Evolutionary conservation across 768 basidiomycete genomes (phyloP).

Genomic region (Termitomyces sp.): DNA sequence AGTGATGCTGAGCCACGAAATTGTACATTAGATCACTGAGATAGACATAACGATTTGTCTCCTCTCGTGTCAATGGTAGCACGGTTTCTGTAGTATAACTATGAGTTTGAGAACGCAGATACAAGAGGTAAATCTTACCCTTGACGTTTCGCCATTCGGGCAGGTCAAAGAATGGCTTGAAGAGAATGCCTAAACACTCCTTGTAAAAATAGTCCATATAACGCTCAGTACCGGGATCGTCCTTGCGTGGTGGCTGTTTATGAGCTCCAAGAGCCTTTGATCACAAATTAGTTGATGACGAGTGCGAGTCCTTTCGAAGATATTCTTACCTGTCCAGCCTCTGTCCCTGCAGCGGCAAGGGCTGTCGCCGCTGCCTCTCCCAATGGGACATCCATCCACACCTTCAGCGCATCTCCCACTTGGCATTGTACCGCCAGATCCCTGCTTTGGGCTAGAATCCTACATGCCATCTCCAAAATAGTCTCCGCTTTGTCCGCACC

Average conservation of each 20-base stretch:
- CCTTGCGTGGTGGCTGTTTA: slow-evolving; percentile 53
- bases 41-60: slow-evolving; percentile 81
- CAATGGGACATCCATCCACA: slow-evolving; percentile 76
- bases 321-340: slow-evolving; percentile 25
- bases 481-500: slow-evolving; percentile 68
- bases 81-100: slow-evolving; percentile 38
- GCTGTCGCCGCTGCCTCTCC: slow-evolving; percentile 24
- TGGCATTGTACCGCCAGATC: slow-evolving; percentile 89
- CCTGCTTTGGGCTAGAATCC: slow-evolving; percentile 71
- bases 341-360: slow-evolving; percentile 30
- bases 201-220: slow-evolving; percentile 96
- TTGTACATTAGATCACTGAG: slow-evolving; percentile 89
- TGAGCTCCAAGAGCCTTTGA: slow-evolving; percentile 37
- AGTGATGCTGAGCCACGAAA: slow-evolving; percentile 85
- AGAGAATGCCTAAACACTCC: slow-evolving; percentile 69
- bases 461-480: slow-evolving; percentile 70
- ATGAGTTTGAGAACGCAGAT: background rate
- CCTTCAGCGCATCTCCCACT: slow-evolving; percentile 82
- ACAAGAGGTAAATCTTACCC: slow-evolving; percentile 16
- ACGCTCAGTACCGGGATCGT: slow-evolving; percentile 81
- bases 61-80: slow-evolving; percentile 63
- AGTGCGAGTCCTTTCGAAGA: background rate
- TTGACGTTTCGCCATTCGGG: slow-evolving; percentile 54
- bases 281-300: slow-evolving; percentile 11
- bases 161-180: slow-evolving; percentile 74